Conservation (phyloP, 2,329 filamentous ascomycete genomes). For the Metarhizium anisopliae region DNA sequence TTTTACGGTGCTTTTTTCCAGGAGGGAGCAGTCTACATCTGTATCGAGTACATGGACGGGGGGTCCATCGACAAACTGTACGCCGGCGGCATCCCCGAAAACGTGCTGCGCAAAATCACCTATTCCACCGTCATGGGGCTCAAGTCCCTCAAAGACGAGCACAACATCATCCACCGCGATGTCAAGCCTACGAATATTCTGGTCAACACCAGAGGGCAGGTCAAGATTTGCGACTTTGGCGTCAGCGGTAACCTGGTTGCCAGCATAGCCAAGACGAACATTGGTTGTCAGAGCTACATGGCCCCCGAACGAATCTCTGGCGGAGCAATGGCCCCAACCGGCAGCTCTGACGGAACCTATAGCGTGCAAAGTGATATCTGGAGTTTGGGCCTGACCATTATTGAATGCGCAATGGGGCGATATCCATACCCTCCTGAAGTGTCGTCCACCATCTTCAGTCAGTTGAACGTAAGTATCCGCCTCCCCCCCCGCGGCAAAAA, state of each 20-base stretch:
- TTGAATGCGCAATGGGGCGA: conserved; percentile 88
- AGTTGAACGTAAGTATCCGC: conserved; percentile 67
- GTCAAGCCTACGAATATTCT: conserved; percentile 99
- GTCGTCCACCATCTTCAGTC: conserved; percentile 96
- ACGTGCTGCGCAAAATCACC: conserved; percentile 81
- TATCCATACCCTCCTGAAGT: conserved; percentile 97
- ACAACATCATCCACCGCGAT: conserved; percentile 98
- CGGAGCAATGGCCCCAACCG: conserved; percentile 65
- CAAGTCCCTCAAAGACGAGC: conserved; percentile 90
- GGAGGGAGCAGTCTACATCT: conserved; percentile 97
- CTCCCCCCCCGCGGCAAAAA: background rate
- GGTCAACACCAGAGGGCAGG: conserved; percentile 77
- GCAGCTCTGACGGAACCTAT: conserved; percentile 73
- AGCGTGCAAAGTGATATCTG: conserved; percentile 97
- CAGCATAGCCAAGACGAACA: conserved; percentile 97
- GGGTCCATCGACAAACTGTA: conserved; percentile 97
- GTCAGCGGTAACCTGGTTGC: conserved; percentile 94
- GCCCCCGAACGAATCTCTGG: conserved; percentile 91
- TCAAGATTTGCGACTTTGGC: conserved; percentile 98
- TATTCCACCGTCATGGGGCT: conserved; percentile 83
- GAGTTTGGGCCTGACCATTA: conserved; percentile 88
- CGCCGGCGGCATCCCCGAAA: conserved; percentile 79
- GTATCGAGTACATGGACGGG: conserved; percentile 98
- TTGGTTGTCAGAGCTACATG: conserved; percentile 99
- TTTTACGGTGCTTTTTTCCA: conserved; percentile 99